Conservation (phyloP, 75 land plant genomes). For the Cryptomeria japonica region DNA sequence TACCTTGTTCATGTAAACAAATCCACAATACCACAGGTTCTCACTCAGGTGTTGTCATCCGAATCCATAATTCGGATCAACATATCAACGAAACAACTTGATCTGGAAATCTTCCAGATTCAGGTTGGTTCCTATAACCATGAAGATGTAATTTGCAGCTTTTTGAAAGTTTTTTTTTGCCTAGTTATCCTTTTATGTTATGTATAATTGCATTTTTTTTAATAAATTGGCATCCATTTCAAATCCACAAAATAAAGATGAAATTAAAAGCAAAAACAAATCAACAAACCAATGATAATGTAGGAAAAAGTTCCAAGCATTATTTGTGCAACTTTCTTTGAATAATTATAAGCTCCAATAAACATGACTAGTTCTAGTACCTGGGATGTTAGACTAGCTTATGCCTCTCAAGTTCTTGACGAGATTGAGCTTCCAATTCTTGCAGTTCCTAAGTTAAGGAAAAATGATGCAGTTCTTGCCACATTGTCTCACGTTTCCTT, state of each 20-base stretch:
- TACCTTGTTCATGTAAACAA: too few relatives aligned
- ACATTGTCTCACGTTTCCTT: too few relatives aligned
- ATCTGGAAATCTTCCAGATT: neutral
- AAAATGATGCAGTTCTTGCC: too few relatives aligned
- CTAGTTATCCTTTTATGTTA: neutral
- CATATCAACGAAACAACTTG: neutral
- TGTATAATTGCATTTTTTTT: neutral
- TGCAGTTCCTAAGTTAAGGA: constrained; percentile 82
- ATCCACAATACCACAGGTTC: too few relatives aligned
- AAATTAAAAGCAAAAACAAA: neutral
- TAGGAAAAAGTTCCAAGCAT: neutral
- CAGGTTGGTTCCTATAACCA: neutral
- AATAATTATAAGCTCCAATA: neutral
- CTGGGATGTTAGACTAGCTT: constrained; percentile 72
- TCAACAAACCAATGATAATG: neutral
- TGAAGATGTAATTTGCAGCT: neutral
- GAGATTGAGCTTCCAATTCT: constrained; percentile 69
- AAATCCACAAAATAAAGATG: neutral
- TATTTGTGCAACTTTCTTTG: neutral
- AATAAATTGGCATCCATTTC: neutral
- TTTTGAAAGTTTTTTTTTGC: neutral
- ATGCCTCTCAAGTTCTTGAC: constrained; percentile 77
- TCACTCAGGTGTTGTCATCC: too few relatives aligned
- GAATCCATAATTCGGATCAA: too few relatives aligned
- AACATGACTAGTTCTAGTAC: constrained; percentile 23